Base-by-base conservation (phyloP, 1,139 yeast genomes). In the Protomyces inundatus region DNA sequence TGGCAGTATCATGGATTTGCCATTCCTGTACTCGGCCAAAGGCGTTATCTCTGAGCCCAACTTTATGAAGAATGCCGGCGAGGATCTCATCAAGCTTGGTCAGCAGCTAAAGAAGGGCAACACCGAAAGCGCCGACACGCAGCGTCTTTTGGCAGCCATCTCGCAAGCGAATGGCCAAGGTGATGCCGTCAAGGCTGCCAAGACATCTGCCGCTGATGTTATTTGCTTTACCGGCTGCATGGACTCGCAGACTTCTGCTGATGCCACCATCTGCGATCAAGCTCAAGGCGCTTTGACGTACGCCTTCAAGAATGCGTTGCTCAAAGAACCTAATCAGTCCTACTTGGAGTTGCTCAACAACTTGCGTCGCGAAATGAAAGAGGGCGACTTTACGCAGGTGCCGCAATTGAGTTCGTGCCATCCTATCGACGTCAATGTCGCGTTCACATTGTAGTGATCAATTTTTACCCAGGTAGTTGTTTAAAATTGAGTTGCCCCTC, bases 221-320 rank as follows among this genome's bases (percentile, higher is more conserved):
- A 83, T 91, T 45, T 83, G 87, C 75, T 79, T 91, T 64, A 86
- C 95, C 9, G 98, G 98, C 14, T 63, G 62, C 54, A 61, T 40
- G 36, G 61, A 52, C 39, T 32, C 14, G 16, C 65, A 62, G 39
- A 64, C 56, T 6, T 48, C 57, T 32, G 66, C 54, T 6, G 65
- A 64, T 64, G 51, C 66, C 14, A 58, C 34, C 32, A 40, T 51
- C 32, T 34, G 39, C 14, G 55, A 57, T 9, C 72, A 77, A 65
- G 96, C 97, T 4, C 97, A 90, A 74, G 98, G 98, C 66, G 98
- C 98, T 30, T 88, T 91, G 95, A 87, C 96, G 59, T 90, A 87
- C 81, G 88, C 97, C 0, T 90, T 91, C 72, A 83, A 90, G 16
- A 81, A 82, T 67, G 93, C 88, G 33, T 77, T 91, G 79, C 74